Evolutionary conservation across 805 yeast species (phyloP), one percentile per base, ranked within the genome.

Genomic region (Peterozyma toletana): DNA sequence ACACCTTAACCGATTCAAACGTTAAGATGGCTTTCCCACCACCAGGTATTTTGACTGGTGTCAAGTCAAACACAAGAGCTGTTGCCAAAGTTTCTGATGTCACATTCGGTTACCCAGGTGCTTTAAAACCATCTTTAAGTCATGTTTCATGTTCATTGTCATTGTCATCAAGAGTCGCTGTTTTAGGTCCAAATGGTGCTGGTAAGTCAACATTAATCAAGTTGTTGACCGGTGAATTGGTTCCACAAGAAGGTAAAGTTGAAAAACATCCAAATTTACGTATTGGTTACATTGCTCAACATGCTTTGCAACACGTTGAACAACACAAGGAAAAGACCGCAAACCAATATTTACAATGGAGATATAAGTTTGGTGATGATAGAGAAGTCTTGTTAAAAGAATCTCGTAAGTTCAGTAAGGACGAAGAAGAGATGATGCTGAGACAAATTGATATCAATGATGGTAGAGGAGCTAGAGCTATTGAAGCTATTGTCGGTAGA

Each of bases 1-100:
- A 91, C 63, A 90, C 97, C 14, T 77, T 91, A 61, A 82, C 96
- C 31, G 98, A 91, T 63, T 78, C 93, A 27, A 85, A 85, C 54
- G 93, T 91, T 46, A 86, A 90, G 67, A 91, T 91, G 97, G 88
- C 88, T 27, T 93, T 91, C 86, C 99, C 99, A 54, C 91, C 96
- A 9, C 97, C 98, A 47, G 99, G 99, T 56, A 84, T 93, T 52
- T 73, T 93, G 55, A 83, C 96, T n/a, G 99, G 99, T 66, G 97
- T 91, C 42, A 86, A 90, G 64, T 89, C 97, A 34, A 86, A 77
- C 62, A 89, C 98, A 5, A 80, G 96, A 62, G 86, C 98, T 46
- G 96, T 91, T 59, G 68, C 68, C 2, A 77, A 91, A 52, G 76
- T 93, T 83, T 58, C 82, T 30, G 73, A 86, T 62, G 96, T 90